phyloP scores from a whole-genome alignment of 768 basidiomycete genomes.

The Tulasnella calospora region DNA sequence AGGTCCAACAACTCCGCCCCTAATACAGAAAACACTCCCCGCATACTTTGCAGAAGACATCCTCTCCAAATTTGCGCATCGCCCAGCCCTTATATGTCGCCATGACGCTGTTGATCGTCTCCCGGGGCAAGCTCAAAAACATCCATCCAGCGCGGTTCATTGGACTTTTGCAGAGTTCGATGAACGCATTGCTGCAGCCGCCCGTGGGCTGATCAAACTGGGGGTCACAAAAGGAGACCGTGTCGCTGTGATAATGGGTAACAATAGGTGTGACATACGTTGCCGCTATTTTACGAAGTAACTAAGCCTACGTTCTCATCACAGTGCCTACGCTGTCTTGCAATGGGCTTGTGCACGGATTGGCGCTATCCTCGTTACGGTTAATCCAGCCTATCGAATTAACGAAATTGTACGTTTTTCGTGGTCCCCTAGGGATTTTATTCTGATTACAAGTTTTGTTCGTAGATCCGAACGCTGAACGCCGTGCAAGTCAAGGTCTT shows the following conservation, averaged over 20 bases:
- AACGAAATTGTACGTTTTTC: conserved; percentile 59
- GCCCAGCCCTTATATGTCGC: conserved; percentile 62
- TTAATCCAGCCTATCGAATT: conserved; percentile 75
- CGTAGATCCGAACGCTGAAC: conserved; percentile 55
- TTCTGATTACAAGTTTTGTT: neutral
- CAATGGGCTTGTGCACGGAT: conserved; percentile 85
- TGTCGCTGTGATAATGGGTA: conserved; percentile 79
- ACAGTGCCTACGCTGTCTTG: conserved; percentile 68
- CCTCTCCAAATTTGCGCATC: conserved; percentile 44
- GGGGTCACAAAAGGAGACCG: conserved; percentile 72
- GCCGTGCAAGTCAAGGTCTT: conserved; percentile 64
- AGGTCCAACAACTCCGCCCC: conserved; percentile 53
- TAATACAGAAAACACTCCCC: conserved; percentile 53
- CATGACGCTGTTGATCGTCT: conserved; percentile 55
- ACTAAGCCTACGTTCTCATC: neutral
- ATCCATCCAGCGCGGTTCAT: conserved; percentile 51
- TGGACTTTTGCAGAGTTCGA: conserved; percentile 75
- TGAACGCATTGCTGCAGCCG: conserved; percentile 57
- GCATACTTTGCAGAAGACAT: conserved; percentile 59
- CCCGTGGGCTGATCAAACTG: conserved; percentile 62
- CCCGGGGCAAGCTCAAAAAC: conserved; percentile 58
- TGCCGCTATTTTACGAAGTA: neutral
- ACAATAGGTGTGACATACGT: conserved; percentile 56
- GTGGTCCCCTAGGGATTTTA: neutral
- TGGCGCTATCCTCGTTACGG: conserved; percentile 75